A percentile compares a stretch with the other conserved stretches of the same genome.
phyloP scores from a whole-genome alignment of 495 filamentous ascomycete species.

The Haplographium delicatum region DNA sequence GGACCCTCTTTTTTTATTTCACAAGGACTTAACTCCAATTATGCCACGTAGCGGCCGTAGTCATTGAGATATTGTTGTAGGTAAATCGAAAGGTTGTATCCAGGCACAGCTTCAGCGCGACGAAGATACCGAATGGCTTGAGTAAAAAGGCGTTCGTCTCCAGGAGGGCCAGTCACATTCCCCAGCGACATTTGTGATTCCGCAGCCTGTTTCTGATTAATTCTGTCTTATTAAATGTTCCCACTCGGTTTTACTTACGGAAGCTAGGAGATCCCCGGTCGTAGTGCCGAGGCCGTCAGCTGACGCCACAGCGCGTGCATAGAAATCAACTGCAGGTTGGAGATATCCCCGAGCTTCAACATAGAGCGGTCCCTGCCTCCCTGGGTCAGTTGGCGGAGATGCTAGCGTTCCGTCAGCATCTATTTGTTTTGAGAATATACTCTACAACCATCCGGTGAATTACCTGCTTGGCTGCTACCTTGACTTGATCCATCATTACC shows the following conservation, averaged over 20 bases:
- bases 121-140: conserved; percentile 43
- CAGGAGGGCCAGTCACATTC: conserved; percentile 40
- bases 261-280: conserved; percentile 36
- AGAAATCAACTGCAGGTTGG: conserved; percentile 44
- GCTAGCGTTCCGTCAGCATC: conserved; percentile 32
- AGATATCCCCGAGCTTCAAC: conserved; percentile 43
- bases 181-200: conserved; percentile 50
- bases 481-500: conserved; percentile 26
- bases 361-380: conserved; percentile 30
- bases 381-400: conserved; percentile 25
- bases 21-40: too few species aligned
- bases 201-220: conserved; percentile 35
- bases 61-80: conserved; percentile 44
- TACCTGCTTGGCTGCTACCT: conserved; percentile 29
- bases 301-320: conserved; percentile 36
- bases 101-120: conserved; percentile 31
- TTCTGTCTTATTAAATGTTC: conserved; percentile 4
- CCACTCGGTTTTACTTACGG: too few species aligned
- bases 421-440: conserved; percentile 18
- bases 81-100: conserved; percentile 37
- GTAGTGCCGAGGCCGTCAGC: conserved; percentile 30
- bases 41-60: conserved; percentile 33
- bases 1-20: too few species aligned
- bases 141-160: conserved; percentile 39
- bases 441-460: background rate